These are phyloP conservation scores for Blumeriella jaapii DNA, from an alignment of 2,329 filamentous ascomycete species.

Conservation along the genomic window DNA sequence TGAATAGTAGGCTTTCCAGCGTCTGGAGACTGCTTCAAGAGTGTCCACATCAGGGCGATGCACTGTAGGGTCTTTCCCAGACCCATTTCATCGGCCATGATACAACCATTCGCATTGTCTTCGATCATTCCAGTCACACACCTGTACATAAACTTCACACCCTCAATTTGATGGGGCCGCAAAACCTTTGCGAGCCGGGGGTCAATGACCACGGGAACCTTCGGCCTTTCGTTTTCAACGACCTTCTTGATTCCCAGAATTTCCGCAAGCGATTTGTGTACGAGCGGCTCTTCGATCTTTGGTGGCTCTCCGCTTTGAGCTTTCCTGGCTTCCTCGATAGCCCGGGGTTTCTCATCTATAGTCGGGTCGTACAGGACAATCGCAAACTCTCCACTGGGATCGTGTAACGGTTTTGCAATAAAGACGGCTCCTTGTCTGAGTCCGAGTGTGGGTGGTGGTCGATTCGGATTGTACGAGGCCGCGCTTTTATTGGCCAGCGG, in stretches of 20 bases:
- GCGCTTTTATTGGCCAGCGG: slow-evolving; percentile 75
- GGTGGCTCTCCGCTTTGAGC: slow-evolving; percentile 35
- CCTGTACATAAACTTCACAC: slow-evolving; percentile 93
- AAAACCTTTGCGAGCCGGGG: slow-evolving; percentile 80
- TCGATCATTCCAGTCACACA: slow-evolving; percentile 95
- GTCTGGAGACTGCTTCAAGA: slow-evolving; percentile 89
- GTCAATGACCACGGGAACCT: slow-evolving; percentile 96
- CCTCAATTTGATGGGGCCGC: slow-evolving; percentile 93
- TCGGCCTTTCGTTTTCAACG: slow-evolving; percentile 65
- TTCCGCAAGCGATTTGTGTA: slow-evolving; percentile 91
- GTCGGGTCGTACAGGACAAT: slow-evolving; percentile 96
- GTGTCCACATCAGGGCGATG: slow-evolving; percentile 91
- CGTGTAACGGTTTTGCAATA: slow-evolving; percentile 79
- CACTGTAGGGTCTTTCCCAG: slow-evolving; percentile 95
- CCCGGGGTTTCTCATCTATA: slow-evolving; percentile 67
- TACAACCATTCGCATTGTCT: slow-evolving; percentile 86
- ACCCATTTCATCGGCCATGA: slow-evolving; percentile 99
- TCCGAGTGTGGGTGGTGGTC: slow-evolving; percentile 78
- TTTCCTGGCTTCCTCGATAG: slow-evolving; percentile 32
- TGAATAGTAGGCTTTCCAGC: slow-evolving; percentile 91
- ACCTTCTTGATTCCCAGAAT: slow-evolving; percentile 91
- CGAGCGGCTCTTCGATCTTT: slow-evolving; percentile 64
- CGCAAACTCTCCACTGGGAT: slow-evolving; percentile 89
- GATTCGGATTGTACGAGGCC: slow-evolving; percentile 60
- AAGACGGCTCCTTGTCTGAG: slow-evolving; percentile 77